Percentiles rank a stretch among this genome's conserved stretches.
Evolutionary conservation across 83 land plant genomes (phyloP).

Genomic region (Thuja plicata): DNA sequence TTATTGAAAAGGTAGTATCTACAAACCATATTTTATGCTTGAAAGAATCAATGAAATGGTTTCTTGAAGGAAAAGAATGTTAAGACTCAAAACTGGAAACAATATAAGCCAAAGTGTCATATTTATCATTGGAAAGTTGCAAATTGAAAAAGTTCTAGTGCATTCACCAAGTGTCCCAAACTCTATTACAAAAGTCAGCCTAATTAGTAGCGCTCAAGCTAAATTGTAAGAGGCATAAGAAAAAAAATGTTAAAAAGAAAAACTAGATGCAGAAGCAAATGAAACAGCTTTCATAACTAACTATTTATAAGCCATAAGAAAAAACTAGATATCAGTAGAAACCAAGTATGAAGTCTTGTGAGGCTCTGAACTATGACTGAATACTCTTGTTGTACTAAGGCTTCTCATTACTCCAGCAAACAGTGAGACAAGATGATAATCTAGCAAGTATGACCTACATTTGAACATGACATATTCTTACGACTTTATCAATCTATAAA

Average conservation of each 20-base stretch:
- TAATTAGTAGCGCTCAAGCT: background rate
- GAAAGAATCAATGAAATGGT: background rate
- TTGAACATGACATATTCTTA: background rate
- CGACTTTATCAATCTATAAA: background rate
- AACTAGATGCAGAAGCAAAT: background rate
- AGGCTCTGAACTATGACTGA: no score
- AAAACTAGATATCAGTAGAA: background rate
- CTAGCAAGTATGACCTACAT: background rate
- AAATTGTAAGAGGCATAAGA: background rate
- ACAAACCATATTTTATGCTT: background rate
- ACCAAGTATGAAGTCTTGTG: background rate
- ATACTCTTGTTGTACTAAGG: no score
- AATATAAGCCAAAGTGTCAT: background rate
- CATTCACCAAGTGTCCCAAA: background rate
- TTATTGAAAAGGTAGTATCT: background rate
- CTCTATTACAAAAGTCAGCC: background rate
- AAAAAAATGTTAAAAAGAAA: no score
- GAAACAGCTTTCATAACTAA: background rate
- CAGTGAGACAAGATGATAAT: background rate
- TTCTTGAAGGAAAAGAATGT: background rate
- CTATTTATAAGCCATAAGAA: background rate
- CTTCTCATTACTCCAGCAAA: background rate
- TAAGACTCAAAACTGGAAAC: background rate
- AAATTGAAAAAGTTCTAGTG: background rate
- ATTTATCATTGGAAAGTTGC: background rate